These are phyloP conservation scores for Cytospora leucostoma DNA, from an alignment of 2,329 filamentous ascomycete genomes.

Conservation along the genomic window DNA sequence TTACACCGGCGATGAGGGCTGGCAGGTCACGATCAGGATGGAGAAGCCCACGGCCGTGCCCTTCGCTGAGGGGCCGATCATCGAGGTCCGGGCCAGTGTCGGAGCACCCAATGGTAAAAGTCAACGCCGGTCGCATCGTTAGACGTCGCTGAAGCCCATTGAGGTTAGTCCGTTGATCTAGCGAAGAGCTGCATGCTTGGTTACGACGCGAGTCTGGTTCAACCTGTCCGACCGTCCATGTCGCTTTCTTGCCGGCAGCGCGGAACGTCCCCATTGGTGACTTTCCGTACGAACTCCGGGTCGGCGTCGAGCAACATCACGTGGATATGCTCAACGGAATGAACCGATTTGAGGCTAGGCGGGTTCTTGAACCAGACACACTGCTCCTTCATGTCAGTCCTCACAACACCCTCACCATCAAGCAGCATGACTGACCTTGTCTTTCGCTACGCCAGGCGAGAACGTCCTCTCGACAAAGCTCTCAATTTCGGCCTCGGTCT, in stretches of 20 bases:
- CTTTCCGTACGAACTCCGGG: constrained; percentile 63
- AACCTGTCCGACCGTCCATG: not conserved
- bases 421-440: constrained; percentile 51
- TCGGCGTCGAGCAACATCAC: constrained; percentile 85
- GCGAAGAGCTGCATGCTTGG: not conserved
- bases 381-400: constrained; percentile 32
- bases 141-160: not conserved
- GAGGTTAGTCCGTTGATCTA: constrained; percentile 5
- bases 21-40: constrained; percentile 61
- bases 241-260: constrained; percentile 50
- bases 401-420: not conserved
- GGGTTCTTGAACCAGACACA: constrained; percentile 87
- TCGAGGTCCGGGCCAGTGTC: constrained; percentile 55
- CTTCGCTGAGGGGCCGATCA: constrained; percentile 69
- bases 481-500: constrained; percentile 66
- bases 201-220: not conserved
- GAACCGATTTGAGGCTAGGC: constrained; percentile 79
- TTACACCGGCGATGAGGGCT: constrained; percentile 42
- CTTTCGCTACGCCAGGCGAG: constrained; percentile 48
- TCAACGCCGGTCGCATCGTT: constrained; percentile 13
- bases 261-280: constrained; percentile 75
- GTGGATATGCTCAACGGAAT: constrained; percentile 90
- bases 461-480: constrained; percentile 71
- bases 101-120: constrained; percentile 8
- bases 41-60: constrained; percentile 75